Conservation (phyloP, 805 yeast genomes). For the Cyberlindnera bimundalis region DNA sequence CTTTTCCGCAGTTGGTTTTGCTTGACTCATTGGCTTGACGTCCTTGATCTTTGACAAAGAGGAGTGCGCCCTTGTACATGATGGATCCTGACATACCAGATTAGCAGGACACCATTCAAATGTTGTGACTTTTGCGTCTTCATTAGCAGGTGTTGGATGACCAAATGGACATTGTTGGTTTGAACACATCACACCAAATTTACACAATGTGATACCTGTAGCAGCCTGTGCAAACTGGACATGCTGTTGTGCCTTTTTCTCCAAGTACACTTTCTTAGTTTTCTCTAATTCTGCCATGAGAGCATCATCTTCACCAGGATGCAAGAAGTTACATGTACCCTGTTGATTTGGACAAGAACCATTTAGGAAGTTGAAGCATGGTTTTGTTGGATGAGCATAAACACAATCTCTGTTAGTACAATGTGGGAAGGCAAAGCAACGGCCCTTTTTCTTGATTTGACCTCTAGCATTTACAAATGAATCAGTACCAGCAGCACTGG, state of each 20-base stretch:
- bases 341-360: constrained; percentile 67
- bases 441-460: constrained; percentile 51
- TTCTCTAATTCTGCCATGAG: constrained; percentile 66
- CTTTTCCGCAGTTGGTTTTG: constrained; percentile 35
- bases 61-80: constrained; percentile 78
- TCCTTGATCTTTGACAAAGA: constrained; percentile 55
- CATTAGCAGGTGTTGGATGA: constrained; percentile 87
- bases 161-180: constrained; percentile 83
- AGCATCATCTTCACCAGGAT: constrained; percentile 80
- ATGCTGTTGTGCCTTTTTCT: constrained; percentile 33
- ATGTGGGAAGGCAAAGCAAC: constrained; percentile 71
- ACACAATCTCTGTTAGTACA: constrained; percentile 68
- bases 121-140: constrained; percentile 62
- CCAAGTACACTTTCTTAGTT: constrained; percentile 49
- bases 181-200: constrained; percentile 71
- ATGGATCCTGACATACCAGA: constrained; percentile 54
- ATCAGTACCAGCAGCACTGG: constrained; percentile 29
- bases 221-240: constrained; percentile 30
- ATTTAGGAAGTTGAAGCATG: constrained; percentile 65
- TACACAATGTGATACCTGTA: constrained; percentile 61
- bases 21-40: constrained; percentile 29
- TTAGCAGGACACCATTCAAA: constrained; percentile 77
- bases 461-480: constrained; percentile 30
- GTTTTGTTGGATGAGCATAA: constrained; percentile 76
- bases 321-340: constrained; percentile 80